Conservation (phyloP, 2,329 filamentous ascomycete genomes). For the Colletotrichum shisoi region DNA sequence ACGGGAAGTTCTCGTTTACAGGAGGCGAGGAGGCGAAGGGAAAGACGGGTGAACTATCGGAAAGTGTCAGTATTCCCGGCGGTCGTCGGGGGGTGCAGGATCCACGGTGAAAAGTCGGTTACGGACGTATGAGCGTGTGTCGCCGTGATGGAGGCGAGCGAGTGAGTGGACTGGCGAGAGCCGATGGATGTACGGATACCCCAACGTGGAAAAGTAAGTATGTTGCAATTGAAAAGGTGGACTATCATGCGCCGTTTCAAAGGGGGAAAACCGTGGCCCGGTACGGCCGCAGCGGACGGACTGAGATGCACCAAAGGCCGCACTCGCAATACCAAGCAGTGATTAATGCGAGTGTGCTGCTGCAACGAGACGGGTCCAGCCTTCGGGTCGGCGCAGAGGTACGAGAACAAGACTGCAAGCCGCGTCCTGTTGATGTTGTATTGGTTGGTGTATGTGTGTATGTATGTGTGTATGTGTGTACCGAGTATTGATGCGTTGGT, state of each 20-base stretch:
- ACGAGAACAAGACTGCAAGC: neutral
- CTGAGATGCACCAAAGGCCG: neutral
- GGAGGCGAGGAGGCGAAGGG: neutral
- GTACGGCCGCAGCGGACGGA: conserved; percentile 33
- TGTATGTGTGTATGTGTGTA: too few relatives aligned
- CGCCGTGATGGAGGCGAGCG: too few relatives aligned
- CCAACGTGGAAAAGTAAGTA: too few relatives aligned
- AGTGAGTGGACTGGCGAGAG: too few relatives aligned
- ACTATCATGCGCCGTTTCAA: conserved; percentile 9
- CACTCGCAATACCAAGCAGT: conserved; percentile 2
- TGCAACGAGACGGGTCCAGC: conserved; percentile 21
- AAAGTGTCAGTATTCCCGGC: neutral
- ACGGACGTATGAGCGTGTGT: conserved; percentile 28
- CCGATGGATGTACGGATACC: too few relatives aligned
- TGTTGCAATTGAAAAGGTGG: too few relatives aligned
- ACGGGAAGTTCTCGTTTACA: conserved; percentile 17
- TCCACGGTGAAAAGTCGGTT: conserved; percentile 7
- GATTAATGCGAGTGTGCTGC: conserved; percentile 16
- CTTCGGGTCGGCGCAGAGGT: conserved; percentile 2
- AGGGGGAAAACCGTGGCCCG: neutral
- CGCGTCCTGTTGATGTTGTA: neutral
- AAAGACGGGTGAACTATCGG: neutral
- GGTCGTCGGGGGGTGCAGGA: neutral
- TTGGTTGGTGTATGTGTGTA: too few relatives aligned
- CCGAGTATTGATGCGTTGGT: neutral